Percentiles rank a stretch among this genome's conserved stretches.
Evolutionary conservation across 2,329 filamentous ascomycete species (phyloP).

Genomic region (Amauroascus verrucosus): DNA sequence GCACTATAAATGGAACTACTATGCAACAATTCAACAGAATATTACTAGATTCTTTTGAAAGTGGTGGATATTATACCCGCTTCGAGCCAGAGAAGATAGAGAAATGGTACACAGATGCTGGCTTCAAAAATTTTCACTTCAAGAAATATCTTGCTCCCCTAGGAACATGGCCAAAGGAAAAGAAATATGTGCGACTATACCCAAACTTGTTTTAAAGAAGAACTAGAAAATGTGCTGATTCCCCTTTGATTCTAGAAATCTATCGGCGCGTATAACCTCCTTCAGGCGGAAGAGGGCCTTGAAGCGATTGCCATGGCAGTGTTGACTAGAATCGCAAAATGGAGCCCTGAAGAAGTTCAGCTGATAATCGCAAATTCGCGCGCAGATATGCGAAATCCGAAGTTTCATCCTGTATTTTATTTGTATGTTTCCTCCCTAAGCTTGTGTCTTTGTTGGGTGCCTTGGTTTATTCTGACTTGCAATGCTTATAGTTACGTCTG

Average conservation of each 20-base stretch:
- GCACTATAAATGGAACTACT: constrained; percentile 16
- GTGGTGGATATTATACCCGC: constrained; percentile 7
- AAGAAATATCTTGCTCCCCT: constrained; percentile 20
- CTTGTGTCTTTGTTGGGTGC: too few species aligned
- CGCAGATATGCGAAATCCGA: constrained; percentile 26
- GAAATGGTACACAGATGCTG: constrained; percentile 20
- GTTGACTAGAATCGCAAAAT: constrained; percentile 21
- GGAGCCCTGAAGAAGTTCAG: constrained; percentile 24
- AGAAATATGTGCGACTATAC: constrained; percentile 15
- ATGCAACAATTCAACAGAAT: constrained; percentile 5
- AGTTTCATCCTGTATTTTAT: constrained; percentile 25
- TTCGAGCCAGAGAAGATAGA: constrained; percentile 16
- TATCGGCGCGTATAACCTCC: constrained; percentile 20
- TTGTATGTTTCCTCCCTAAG: constrained; percentile 18
- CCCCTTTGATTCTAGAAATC: constrained; percentile 17
- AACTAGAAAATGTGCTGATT: background rate
- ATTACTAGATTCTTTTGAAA: background rate
- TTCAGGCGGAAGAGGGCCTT: constrained; percentile 22
- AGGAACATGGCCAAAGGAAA: constrained; percentile 24
- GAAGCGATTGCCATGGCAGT: constrained; percentile 24
- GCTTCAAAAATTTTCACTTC: constrained; percentile 20
- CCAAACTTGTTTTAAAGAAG: background rate
- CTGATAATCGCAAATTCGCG: constrained; percentile 26
- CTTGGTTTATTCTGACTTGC: background rate
- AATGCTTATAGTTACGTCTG: constrained; percentile 15